These are phyloP conservation scores for Amanita polypyramis DNA, from an alignment of 768 basidiomycete genomes.

Conservation along the genomic window DNA sequence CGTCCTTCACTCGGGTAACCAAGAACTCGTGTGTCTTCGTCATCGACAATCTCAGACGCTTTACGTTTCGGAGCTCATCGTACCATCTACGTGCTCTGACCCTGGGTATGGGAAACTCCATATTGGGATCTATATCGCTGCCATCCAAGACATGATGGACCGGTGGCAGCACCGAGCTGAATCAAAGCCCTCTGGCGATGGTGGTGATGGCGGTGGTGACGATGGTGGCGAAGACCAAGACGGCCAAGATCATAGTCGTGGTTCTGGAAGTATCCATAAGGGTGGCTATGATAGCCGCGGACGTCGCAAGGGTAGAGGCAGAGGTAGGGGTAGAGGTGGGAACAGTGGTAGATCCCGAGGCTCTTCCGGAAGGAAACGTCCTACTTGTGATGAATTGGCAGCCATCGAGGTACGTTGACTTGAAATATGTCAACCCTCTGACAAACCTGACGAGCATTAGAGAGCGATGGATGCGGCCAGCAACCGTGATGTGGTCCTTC, in stretches of 20 bases:
- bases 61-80: slow-evolving; percentile 12
- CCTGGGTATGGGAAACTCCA: slow-evolving; percentile 13
- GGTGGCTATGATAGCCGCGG: neutral
- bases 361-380: slow-evolving; percentile 8
- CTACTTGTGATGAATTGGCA: slow-evolving; percentile 5
- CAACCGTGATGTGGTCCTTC: slow-evolving; percentile 6
- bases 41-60: slow-evolving; percentile 13
- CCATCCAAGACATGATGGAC: slow-evolving; percentile 13
- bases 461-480: neutral
- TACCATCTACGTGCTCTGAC: slow-evolving; percentile 8
- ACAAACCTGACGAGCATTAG: slow-evolving; percentile 6
- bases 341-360: slow-evolving; percentile 5
- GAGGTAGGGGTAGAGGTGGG: neutral
- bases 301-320: neutral
- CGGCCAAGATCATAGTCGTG: neutral
- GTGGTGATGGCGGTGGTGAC: slow-evolving; percentile 1
- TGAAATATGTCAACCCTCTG: slow-evolving; percentile 7
- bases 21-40: slow-evolving; percentile 12
- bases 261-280: slow-evolving; percentile 4
- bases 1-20: slow-evolving; percentile 13
- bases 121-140: slow-evolving; percentile 12
- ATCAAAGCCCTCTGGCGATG: neutral
- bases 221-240: slow-evolving; percentile 4
- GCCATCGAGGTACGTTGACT: slow-evolving; percentile 8
- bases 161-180: slow-evolving; percentile 7